Evolutionary conservation across 1,284 basidiomycete genomes (phyloP).

Genomic region (Marasmius fiardii): DNA sequence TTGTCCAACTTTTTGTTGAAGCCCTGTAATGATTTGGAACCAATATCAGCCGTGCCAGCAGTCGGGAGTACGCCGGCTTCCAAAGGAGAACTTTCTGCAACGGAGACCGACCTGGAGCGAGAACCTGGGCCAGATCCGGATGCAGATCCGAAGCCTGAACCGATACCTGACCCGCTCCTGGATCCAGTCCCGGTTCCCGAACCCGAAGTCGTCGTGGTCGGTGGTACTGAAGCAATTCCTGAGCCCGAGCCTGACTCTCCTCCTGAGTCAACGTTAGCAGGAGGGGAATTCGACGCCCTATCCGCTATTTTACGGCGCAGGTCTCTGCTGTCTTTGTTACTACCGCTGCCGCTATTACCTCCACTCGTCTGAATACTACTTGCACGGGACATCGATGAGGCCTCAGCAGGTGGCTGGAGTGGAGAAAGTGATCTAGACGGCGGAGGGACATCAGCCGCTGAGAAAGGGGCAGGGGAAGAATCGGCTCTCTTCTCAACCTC

Average conservation of each 20-base stretch:
- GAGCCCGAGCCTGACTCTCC: background rate
- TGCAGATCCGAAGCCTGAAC: slow-evolving; percentile 1
- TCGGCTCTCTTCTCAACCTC: background rate
- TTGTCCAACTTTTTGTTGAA: slow-evolving; percentile 2
- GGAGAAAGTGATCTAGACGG: slow-evolving; percentile 10
- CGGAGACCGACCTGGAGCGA: slow-evolving; percentile 4
- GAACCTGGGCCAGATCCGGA: slow-evolving; percentile 4
- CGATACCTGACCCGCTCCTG: background rate
- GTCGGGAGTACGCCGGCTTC: background rate
- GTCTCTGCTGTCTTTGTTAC: background rate
- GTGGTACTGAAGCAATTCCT: background rate
- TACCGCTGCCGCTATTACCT: background rate
- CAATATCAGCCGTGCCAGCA: slow-evolving; percentile 1
- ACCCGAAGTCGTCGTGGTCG: background rate
- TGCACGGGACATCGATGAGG: background rate
- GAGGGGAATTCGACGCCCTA: background rate
- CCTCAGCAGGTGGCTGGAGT: background rate
- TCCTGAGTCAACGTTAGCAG: background rate
- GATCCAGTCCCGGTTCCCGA: background rate
- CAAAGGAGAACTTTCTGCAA: background rate
- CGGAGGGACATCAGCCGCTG: background rate
- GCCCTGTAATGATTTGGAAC: background rate
- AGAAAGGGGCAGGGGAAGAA: slow-evolving; percentile 2
- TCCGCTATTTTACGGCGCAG: background rate
- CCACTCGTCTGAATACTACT: background rate